phyloP scores from a whole-genome alignment of 2,329 filamentous ascomycete species.

The Tolypocladium tropicale region DNA sequence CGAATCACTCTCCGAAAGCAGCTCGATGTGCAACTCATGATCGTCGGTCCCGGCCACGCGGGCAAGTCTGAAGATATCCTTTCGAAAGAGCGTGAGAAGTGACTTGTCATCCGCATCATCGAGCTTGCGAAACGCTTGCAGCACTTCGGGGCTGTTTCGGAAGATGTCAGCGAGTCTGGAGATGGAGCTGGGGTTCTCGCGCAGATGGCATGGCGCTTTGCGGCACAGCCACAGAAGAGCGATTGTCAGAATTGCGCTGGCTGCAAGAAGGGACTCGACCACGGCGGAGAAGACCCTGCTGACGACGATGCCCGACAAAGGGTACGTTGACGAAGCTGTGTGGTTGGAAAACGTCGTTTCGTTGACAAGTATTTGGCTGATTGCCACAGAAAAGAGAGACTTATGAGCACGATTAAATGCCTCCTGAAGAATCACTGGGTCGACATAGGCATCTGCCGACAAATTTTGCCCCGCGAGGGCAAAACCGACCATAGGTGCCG shows the following conservation, averaged over 20 bases:
- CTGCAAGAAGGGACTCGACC: conserved; percentile 18
- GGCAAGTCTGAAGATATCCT: conserved; percentile 6
- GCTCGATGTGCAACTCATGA: background rate
- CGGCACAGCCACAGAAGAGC: conserved; percentile 9
- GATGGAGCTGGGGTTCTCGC: conserved; percentile 16
- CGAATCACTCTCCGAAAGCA: background rate
- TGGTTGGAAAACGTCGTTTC: background rate
- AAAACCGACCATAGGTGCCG: conserved; percentile 17
- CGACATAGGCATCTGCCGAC: background rate
- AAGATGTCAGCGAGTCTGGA: conserved; percentile 9
- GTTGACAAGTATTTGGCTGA: conserved; percentile 9
- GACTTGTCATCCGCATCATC: conserved; percentile 8
- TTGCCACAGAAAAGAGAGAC: conserved; percentile 19
- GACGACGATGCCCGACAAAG: conserved; percentile 18
- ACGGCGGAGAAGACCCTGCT: conserved; percentile 18
- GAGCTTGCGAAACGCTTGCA: conserved; percentile 1
- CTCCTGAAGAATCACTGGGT: conserved; percentile 1
- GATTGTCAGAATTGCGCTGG: conserved; percentile 4
- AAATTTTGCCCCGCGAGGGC: conserved; percentile 14
- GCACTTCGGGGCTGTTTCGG: conserved; percentile 5
- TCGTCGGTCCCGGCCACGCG: background rate
- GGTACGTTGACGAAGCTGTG: conserved; percentile 6
- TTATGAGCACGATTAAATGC: conserved; percentile 16
- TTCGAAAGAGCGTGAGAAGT: background rate
- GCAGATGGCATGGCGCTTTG: conserved; percentile 4